These are phyloP conservation scores for Xerocomellus amylosporus DNA, from an alignment of 768 basidiomycete genomes.

Conservation along the genomic window DNA sequence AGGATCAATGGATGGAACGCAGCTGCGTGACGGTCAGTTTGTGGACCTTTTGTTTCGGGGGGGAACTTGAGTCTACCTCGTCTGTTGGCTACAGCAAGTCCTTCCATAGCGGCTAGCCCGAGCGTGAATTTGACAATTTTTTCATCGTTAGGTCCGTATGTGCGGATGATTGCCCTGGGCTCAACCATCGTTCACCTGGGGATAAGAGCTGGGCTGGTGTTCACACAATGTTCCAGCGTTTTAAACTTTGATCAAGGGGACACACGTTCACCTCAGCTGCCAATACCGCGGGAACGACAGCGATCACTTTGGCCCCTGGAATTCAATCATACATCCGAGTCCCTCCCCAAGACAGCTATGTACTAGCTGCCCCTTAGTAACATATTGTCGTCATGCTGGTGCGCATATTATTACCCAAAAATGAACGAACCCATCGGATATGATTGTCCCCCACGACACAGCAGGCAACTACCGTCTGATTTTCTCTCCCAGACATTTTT, in stretches of 20 bases:
- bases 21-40: constrained; percentile 22
- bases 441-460: too few species aligned
- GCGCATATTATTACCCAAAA: too few species aligned
- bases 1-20: constrained; percentile 64
- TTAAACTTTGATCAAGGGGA: neutral
- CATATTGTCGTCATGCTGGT: neutral
- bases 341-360: neutral
- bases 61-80: constrained; percentile 38
- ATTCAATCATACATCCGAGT: neutral
- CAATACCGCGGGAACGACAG: neutral
- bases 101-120: constrained; percentile 64
- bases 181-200: constrained; percentile 36
- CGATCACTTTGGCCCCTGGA: neutral
- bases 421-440: too few species aligned
- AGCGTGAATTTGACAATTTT: constrained; percentile 62
- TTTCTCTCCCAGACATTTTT: too few species aligned
- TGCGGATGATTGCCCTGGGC: constrained; percentile 51
- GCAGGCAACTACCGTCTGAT: too few species aligned
- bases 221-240: neutral
- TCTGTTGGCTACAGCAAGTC: constrained; percentile 64
- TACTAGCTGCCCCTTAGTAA: too few species aligned
- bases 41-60: neutral
- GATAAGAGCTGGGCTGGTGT: neutral
- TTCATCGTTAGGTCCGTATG: constrained; percentile 48
- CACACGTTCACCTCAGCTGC: constrained; percentile 8